Conservation (phyloP, 202 grass and related monocot species). For the Panicum hallii region DNA sequence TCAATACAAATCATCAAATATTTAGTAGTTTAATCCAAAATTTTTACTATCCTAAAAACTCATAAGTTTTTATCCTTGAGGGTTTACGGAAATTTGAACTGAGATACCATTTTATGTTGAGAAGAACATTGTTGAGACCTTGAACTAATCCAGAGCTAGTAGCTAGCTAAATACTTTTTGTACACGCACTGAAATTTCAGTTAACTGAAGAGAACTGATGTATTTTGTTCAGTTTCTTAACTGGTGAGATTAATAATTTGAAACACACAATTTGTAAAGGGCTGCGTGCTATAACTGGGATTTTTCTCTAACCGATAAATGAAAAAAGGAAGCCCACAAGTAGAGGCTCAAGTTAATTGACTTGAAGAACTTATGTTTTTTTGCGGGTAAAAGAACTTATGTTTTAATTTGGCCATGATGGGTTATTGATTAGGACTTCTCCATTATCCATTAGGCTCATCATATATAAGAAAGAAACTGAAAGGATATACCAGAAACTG, state of each 20-base stretch:
- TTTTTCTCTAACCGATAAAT: not conserved
- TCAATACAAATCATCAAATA: too few species aligned
- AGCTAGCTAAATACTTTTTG: not conserved
- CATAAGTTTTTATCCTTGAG: not conserved
- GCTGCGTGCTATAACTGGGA: not conserved
- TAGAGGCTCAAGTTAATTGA: not conserved
- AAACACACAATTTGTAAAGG: not conserved
- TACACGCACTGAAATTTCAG: not conserved
- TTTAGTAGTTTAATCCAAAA: not conserved
- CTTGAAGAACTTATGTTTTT: not conserved
- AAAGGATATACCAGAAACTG: not conserved
- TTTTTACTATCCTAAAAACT: not conserved
- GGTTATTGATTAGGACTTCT: not conserved
- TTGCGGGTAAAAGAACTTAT: not conserved
- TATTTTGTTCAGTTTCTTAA: not conserved
- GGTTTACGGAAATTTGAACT: not conserved
- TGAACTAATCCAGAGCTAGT: not conserved
- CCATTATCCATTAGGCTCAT: not conserved
- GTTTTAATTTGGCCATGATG: not conserved
- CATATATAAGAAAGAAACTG: not conserved
- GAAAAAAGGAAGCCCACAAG: not conserved
- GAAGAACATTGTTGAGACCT: not conserved
- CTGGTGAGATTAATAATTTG: too few species aligned
- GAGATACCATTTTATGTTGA: not conserved
- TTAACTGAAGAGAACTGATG: not conserved